Evolutionary conservation across 768 basidiomycete species (phyloP).

Genomic region (Crassisporium funariophilum): DNA sequence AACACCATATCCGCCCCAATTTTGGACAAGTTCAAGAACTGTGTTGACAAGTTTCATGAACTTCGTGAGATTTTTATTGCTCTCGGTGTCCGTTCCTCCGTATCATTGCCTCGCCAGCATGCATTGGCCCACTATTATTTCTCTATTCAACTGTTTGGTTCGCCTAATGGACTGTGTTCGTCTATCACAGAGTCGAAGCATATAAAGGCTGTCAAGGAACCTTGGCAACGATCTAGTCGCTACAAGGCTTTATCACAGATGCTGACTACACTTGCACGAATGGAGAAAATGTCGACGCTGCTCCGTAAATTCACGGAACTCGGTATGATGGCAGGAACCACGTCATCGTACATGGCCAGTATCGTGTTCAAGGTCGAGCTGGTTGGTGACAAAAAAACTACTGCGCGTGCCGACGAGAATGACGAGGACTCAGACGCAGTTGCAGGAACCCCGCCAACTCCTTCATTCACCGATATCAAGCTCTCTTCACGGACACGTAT

Average conservation of each 20-base stretch:
- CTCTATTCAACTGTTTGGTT: conserved; percentile 20
- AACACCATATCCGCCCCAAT: conserved; percentile 13
- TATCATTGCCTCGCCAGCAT: conserved; percentile 29
- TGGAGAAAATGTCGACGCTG: conserved; percentile 26
- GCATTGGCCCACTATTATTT: conserved; percentile 17
- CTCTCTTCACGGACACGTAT: background rate
- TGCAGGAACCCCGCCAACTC: background rate
- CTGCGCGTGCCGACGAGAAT: background rate
- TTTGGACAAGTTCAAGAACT: conserved; percentile 6
- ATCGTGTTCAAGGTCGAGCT: background rate
- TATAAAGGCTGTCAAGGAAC: conserved; percentile 30
- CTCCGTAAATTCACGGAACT: background rate
- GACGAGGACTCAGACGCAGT: background rate
- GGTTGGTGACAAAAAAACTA: background rate
- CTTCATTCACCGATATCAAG: background rate
- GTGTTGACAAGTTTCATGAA: conserved; percentile 22
- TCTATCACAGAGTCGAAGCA: conserved; percentile 32
- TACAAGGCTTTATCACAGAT: conserved; percentile 30
- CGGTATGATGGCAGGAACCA: conserved; percentile 16
- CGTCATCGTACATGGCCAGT: conserved; percentile 11
- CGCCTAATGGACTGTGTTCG: conserved; percentile 28
- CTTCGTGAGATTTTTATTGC: conserved; percentile 26
- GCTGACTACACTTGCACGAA: conserved; percentile 21
- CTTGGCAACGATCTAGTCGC: conserved; percentile 27
- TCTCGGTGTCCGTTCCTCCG: conserved; percentile 15